Percentiles rank a stretch among this genome's conserved stretches.
Conservation (phyloP, 2,329 filamentous ascomycete genomes). For the Cladosporium sp. region DNA sequence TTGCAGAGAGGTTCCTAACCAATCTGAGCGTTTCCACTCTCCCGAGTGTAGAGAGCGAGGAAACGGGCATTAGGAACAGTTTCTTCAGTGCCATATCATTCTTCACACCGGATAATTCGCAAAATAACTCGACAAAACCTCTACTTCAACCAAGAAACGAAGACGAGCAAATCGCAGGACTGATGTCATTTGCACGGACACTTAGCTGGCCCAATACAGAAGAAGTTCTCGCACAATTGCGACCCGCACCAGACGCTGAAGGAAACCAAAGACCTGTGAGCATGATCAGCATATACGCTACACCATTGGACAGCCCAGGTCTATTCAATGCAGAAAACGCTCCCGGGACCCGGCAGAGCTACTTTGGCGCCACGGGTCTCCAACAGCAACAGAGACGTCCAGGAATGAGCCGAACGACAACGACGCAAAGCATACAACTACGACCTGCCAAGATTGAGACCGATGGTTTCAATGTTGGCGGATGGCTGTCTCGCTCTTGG, state of each 20-base stretch:
- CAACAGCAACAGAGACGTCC: slow-evolving; percentile 4
- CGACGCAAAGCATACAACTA: slow-evolving; percentile 18
- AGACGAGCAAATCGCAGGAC: slow-evolving; percentile 45
- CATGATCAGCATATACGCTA: slow-evolving; percentile 18
- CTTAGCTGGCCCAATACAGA: slow-evolving; percentile 46
- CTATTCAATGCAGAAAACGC: slow-evolving; percentile 2
- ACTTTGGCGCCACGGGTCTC: slow-evolving; percentile 7
- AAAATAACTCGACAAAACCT: slow-evolving; percentile 18
- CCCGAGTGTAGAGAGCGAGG: slow-evolving; percentile 13
- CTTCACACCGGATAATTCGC: slow-evolving; percentile 20
- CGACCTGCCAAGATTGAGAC: slow-evolving; percentile 12
- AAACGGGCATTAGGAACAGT: slow-evolving; percentile 16
- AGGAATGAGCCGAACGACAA: slow-evolving; percentile 16
- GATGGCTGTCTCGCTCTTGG: slow-evolving; percentile 54
- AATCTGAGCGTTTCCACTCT: slow-evolving; percentile 42
- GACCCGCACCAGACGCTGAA: not conserved
- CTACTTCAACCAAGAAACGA: slow-evolving; percentile 34
- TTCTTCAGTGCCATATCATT: slow-evolving; percentile 25
- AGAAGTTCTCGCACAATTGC: slow-evolving; percentile 14
- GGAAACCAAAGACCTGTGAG: slow-evolving; percentile 12
- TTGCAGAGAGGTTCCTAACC: slow-evolving; percentile 45
- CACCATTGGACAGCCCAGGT: slow-evolving; percentile 19
- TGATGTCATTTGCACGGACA: slow-evolving; percentile 48
- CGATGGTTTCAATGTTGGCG: slow-evolving; percentile 17
- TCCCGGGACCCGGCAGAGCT: slow-evolving; percentile 4